A percentile compares a stretch with the other conserved stretches of the same genome.
Conservation (phyloP, 164 flowering plant genomes). For the Vitis rotundifolia region DNA sequence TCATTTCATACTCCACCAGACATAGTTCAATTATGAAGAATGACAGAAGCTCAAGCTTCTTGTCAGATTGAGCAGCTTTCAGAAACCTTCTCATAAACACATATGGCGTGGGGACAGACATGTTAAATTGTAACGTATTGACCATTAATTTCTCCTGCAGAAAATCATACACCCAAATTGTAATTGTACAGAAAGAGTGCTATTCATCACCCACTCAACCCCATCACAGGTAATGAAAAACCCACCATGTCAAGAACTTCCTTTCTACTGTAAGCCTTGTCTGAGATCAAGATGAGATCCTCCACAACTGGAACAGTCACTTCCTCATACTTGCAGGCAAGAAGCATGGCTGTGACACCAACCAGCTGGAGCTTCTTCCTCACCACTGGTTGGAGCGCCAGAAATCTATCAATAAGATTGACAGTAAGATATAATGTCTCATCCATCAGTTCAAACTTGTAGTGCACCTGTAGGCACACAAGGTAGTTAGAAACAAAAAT, state of each 20-base stretch:
- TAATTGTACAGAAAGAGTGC: no score
- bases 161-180: not conserved
- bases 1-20: constrained; percentile 81
- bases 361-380: constrained; percentile 89
- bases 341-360: constrained; percentile 86
- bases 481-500: no score
- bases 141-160: constrained; percentile 80
- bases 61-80: constrained; percentile 78
- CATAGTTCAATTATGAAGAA: constrained; percentile 80
- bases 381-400: constrained; percentile 52
- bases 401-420: constrained; percentile 77
- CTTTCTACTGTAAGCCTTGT: constrained; percentile 69
- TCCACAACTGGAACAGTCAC: constrained; percentile 84
- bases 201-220: no score
- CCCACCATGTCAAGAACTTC: constrained; percentile 87
- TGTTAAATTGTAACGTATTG: constrained; percentile 66
- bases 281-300: constrained; percentile 80
- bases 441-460: constrained; percentile 85
- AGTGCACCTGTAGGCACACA: constrained; percentile 58
- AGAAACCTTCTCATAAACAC: constrained; percentile 81
- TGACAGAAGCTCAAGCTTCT: constrained; percentile 75
- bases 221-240: not conserved
- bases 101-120: constrained; percentile 80
- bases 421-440: constrained; percentile 81
- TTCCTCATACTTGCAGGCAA: constrained; percentile 93